Conservation (phyloP, 345 rosid genomes). For the Zanthoxylum bungeanum region DNA sequence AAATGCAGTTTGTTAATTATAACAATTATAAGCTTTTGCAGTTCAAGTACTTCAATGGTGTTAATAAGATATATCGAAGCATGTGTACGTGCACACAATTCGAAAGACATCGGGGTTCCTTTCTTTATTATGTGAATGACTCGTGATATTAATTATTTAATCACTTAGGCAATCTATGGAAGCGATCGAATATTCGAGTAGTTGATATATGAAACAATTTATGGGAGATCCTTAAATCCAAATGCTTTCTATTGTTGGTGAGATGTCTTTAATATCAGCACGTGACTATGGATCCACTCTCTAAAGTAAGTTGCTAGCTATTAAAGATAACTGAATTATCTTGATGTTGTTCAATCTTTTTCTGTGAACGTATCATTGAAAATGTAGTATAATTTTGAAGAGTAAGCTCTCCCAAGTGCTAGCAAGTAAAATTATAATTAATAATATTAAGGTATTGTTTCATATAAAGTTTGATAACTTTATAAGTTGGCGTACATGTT, state of each 20-base stretch:
- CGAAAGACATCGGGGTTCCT: conserved; percentile 3
- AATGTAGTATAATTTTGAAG: neutral
- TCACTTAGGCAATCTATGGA: neutral
- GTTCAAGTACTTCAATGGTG: conserved; percentile 6
- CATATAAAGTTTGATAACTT: no score
- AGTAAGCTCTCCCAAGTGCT: conserved; percentile 13
- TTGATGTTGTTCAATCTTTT: conserved; percentile 38
- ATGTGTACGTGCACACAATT: conserved; percentile 10
- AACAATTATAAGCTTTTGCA: neutral
- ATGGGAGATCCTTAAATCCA: conserved; percentile 6
- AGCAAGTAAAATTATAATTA: neutral
- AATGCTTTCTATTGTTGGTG: conserved; percentile 23
- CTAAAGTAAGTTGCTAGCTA: conserved; percentile 10
- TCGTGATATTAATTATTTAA: neutral
- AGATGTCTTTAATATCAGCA: conserved; percentile 25
- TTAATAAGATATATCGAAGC: neutral
- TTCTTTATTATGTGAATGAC: neutral
- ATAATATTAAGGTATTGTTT: neutral
- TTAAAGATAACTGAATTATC: conserved; percentile 19
- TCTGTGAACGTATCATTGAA: conserved; percentile 23
- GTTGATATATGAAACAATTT: neutral
- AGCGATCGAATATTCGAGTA: neutral
- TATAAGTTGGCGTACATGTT: no score
- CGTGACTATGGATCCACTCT: conserved; percentile 11
- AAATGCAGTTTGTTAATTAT: conserved; percentile 1